These are phyloP conservation scores for Suzukiozyma palmioleophila DNA, from an alignment of 1,139 yeast genomes.

Conservation along the genomic window DNA sequence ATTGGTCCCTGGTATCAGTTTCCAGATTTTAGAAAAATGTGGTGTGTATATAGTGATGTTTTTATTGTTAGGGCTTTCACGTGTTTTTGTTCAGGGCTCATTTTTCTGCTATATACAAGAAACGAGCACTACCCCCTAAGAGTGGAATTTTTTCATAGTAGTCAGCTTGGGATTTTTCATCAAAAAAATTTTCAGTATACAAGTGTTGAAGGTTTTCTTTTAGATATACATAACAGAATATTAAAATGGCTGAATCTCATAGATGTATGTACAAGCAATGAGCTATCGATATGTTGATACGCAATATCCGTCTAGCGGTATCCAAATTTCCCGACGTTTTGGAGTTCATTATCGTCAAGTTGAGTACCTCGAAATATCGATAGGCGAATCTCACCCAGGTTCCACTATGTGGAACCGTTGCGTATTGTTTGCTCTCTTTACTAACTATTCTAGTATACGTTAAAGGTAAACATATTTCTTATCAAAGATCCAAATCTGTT, in stretches of 20 bases:
- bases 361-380: too few species aligned
- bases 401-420: too few species aligned
- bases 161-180: background rate
- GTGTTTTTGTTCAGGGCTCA: too few species aligned
- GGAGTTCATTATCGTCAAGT: background rate
- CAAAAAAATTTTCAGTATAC: slow-evolving; percentile 1
- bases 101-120: too few species aligned
- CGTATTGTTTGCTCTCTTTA: slow-evolving; percentile 14
- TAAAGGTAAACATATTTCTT: slow-evolving; percentile 99
- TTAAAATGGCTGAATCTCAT: slow-evolving; percentile 90
- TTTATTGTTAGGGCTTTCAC: too few species aligned
- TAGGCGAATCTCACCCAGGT: too few species aligned
- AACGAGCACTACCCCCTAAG: background rate
- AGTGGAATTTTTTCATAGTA: background rate
- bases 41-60: too few species aligned
- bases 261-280: slow-evolving; percentile 62
- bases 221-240: slow-evolving; percentile 3
- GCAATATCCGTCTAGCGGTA: too few species aligned
- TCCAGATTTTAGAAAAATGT: too few species aligned
- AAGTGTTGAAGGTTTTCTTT: slow-evolving; percentile 3
- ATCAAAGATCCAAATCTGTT: slow-evolving; percentile 99
- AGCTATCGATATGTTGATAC: too few species aligned
- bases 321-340: background rate
- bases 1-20: too few species aligned
- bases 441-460: slow-evolving; percentile 83